Evolutionary conservation across 176 grass and related monocot genomes (phyloP).

Genomic region (Eragrostis nindensis): DNA sequence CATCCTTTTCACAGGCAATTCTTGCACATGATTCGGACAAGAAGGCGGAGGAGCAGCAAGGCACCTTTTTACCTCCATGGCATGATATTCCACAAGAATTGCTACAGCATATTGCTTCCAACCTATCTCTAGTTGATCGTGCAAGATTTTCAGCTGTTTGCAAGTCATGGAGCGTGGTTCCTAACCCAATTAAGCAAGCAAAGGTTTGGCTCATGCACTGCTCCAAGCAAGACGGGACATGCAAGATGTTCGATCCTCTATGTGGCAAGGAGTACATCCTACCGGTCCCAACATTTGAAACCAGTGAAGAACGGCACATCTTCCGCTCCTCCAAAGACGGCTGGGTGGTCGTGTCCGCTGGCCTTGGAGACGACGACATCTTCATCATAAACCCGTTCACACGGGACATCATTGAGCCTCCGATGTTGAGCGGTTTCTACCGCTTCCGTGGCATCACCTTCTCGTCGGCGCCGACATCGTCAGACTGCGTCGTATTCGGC

Average conservation of each 20-base stretch:
- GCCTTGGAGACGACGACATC: neutral
- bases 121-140: constrained; percentile 19
- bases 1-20: too few relatives aligned
- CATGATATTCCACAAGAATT: constrained; percentile 27
- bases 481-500: neutral
- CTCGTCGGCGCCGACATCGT: neutral
- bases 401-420: neutral
- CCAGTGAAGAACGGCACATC: neutral
- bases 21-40: neutral
- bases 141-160: constrained; percentile 23
- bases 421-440: too few relatives aligned
- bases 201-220: constrained; percentile 35
- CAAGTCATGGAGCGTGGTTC: constrained; percentile 31
- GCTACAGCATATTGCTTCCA: neutral
- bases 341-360: constrained; percentile 15
- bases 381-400: constrained; percentile 38
- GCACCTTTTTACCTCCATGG: constrained; percentile 4
- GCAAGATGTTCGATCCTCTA: constrained; percentile 34
- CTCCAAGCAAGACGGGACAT: neutral
- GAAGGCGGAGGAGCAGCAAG: neutral
- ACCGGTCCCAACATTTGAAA: constrained; percentile 10
- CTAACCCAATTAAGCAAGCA: neutral
- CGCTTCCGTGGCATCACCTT: neutral
- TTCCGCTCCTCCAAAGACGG: constrained; percentile 39
- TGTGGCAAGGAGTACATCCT: constrained; percentile 22